These are phyloP conservation scores for Agaricus bisporus DNA, from an alignment of 768 basidiomycete species.

Conservation along the genomic window DNA sequence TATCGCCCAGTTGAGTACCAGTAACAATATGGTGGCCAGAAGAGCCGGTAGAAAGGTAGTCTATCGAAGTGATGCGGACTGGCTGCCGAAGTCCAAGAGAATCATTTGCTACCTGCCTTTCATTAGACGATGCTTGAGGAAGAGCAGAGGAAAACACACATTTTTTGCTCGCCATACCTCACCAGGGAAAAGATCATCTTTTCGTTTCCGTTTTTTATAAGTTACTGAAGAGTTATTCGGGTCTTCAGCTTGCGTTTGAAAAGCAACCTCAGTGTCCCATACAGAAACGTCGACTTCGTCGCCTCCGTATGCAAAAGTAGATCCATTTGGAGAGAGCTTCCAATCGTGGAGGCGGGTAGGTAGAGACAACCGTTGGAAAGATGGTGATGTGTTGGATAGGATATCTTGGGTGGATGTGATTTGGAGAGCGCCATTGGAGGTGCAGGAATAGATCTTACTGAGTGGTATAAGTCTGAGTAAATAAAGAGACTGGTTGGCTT, in stretches of 20 bases:
- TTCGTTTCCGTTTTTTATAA: slow-evolving; percentile 54
- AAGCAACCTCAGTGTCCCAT: slow-evolving; percentile 65
- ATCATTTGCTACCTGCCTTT: slow-evolving; percentile 64
- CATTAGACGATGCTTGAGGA: background rate
- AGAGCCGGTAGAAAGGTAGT: slow-evolving; percentile 43
- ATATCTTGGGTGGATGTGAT: slow-evolving; percentile 26
- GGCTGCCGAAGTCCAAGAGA: slow-evolving; percentile 70
- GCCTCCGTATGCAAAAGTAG: slow-evolving; percentile 74
- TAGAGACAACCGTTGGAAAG: slow-evolving; percentile 28
- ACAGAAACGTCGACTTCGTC: slow-evolving; percentile 82
- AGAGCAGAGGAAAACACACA: slow-evolving; percentile 28
- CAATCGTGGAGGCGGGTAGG: slow-evolving; percentile 69
- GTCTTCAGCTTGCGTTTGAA: slow-evolving; percentile 24
- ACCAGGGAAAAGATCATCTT: slow-evolving; percentile 52
- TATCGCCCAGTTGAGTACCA: slow-evolving; percentile 71
- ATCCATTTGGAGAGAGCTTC: slow-evolving; percentile 45
- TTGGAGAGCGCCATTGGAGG: slow-evolving; percentile 69
- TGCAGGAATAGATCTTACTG: slow-evolving; percentile 42
- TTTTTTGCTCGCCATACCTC: slow-evolving; percentile 87
- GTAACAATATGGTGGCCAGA: slow-evolving; percentile 47
- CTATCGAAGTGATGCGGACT: slow-evolving; percentile 65
- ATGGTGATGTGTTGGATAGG: slow-evolving; percentile 4
- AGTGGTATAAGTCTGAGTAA: background rate
- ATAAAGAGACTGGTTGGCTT: slow-evolving; percentile 14
- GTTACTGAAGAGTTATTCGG: slow-evolving; percentile 10